Base-by-base conservation (phyloP, 352 stramenopile genomes). In the Phytopythium litorale region DNA sequence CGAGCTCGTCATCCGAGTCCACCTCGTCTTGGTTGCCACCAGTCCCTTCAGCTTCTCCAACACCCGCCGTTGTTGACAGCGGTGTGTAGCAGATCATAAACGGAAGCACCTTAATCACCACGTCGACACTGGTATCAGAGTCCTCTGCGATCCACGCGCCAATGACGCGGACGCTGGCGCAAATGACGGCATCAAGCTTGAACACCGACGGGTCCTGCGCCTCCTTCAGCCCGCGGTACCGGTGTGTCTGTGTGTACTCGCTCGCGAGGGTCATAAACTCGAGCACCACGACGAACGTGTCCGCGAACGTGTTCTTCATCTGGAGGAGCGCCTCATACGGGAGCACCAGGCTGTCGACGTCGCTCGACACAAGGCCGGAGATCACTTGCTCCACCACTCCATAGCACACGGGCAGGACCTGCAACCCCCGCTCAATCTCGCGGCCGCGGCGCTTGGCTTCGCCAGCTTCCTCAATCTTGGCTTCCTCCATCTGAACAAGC, bases 91-190 rank as follows among this genome's bases (percentile, higher is more conserved):
- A 88, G 16, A 96, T 77, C 56, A 96, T 79, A 56, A 94, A 96
- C 15, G 87, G 84, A 23, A 93, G 55, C 33, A 94, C 48, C 21
- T 88, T 73, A 53, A 94, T 75, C 25, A 89, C 70, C 42, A 92
- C 64, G 45, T 87, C 72, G 23, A 83, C 74, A 57, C 75, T 81
- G 13, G 83, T 80, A 62, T 96, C 87, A 11, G 84, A 87, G 56
- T 94, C 84, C 68, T 96, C 84, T 16, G 87, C 87, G 18, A 96
- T 82, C 84, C 87, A 96, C 3, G 87, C 81, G 33, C 83, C 81
- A 32, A 89, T 73, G 37, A 96, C 65, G 18, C 87, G 87, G 11
- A 94, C 66, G 63, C 82, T 94, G 7, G 83, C 84, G 48, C 84
- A 90, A 40, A 91, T 83, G 25, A 96, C 67, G 30, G 81, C 81